These are phyloP conservation scores for Agarophyton chilense DNA, from an alignment of 23 red algal genomes.

Conservation along the genomic window DNA sequence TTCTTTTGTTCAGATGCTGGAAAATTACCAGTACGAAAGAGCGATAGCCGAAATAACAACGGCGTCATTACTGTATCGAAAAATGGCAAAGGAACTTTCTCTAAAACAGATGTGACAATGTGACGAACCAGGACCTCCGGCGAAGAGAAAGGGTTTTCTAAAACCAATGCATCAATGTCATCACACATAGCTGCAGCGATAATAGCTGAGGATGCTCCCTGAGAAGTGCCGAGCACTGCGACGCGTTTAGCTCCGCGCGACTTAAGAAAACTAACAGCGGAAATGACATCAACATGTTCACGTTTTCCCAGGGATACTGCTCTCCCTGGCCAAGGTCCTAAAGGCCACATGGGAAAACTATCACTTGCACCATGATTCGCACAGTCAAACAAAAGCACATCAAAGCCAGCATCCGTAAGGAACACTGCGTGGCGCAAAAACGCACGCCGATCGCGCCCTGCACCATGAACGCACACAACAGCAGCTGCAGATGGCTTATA, in stretches of 20 bases:
- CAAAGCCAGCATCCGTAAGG: slow-evolving; percentile 58
- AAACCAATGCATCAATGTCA: slow-evolving; percentile 39
- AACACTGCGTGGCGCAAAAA: slow-evolving; percentile 81
- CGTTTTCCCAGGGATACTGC: slow-evolving; percentile 51
- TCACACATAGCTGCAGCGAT: slow-evolving; percentile 16
- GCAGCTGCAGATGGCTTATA: slow-evolving; percentile 7
- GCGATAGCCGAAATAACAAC: slow-evolving; percentile 1
- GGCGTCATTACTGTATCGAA: not conserved
- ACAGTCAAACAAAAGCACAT: slow-evolving; percentile 91
- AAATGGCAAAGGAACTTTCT: not conserved
- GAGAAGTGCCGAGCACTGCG: slow-evolving; percentile 53
- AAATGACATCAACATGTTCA: slow-evolving; percentile 50
- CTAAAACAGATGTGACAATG: not conserved
- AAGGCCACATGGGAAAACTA: slow-evolving; percentile 23
- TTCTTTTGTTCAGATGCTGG: not conserved
- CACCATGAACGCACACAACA: slow-evolving; percentile 87
- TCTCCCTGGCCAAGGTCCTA: slow-evolving; percentile 33
- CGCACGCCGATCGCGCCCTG: slow-evolving; percentile 88
- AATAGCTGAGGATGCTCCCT: slow-evolving; percentile 51
- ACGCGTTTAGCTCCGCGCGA: slow-evolving; percentile 30
- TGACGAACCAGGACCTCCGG: slow-evolving; percentile 27
- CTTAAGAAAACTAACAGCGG: slow-evolving; percentile 31
- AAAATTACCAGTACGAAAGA: slow-evolving; percentile 28
- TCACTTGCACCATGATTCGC: slow-evolving; percentile 87
- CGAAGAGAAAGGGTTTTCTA: slow-evolving; percentile 64